Percentiles rank a stretch among this genome's conserved stretches.
These are phyloP conservation scores for Pythium oligandrum DNA, from an alignment of 352 stramenopile genomes.

Conservation along the genomic window DNA sequence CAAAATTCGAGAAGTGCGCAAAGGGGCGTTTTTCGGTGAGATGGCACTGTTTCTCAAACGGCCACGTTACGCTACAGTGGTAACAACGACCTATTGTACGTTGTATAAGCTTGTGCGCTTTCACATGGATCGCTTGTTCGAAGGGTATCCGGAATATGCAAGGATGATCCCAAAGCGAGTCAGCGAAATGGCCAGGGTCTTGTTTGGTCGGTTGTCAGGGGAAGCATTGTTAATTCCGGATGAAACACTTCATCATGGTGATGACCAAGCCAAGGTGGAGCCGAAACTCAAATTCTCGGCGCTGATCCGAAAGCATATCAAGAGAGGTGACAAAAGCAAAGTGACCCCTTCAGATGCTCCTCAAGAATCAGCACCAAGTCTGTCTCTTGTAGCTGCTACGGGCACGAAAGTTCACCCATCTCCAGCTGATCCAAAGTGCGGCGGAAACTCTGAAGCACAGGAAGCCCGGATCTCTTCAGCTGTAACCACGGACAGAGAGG, in stretches of 20 bases:
- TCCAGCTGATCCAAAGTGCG: no score
- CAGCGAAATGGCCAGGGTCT: slow-evolving; percentile 31
- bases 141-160: slow-evolving; percentile 48
- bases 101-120: slow-evolving; percentile 57
- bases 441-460: no score
- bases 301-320: slow-evolving; percentile 47
- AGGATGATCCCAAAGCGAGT: slow-evolving; percentile 34
- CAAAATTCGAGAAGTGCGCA: slow-evolving; percentile 55
- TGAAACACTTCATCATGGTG: slow-evolving; percentile 3
- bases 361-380: background rate
- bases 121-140: slow-evolving; percentile 45
- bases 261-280: slow-evolving; percentile 5
- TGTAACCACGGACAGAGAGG: no score
- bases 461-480: no score
- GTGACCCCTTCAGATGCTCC: slow-evolving; percentile 15
- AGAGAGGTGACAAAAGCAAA: slow-evolving; percentile 27
- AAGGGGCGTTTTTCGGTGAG: slow-evolving; percentile 62
- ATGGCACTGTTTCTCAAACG: slow-evolving; percentile 52
- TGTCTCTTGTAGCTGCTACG: background rate
- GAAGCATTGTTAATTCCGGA: slow-evolving; percentile 19
- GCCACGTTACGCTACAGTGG: slow-evolving; percentile 45
- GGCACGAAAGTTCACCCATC: background rate
- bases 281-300: slow-evolving; percentile 41
- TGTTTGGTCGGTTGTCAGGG: slow-evolving; percentile 28
- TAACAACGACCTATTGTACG: slow-evolving; percentile 56